Evolutionary conservation across 441 rosid genomes (phyloP), one percentile per base, ranked within the genome.

Genomic region (Populus hybrid): DNA sequence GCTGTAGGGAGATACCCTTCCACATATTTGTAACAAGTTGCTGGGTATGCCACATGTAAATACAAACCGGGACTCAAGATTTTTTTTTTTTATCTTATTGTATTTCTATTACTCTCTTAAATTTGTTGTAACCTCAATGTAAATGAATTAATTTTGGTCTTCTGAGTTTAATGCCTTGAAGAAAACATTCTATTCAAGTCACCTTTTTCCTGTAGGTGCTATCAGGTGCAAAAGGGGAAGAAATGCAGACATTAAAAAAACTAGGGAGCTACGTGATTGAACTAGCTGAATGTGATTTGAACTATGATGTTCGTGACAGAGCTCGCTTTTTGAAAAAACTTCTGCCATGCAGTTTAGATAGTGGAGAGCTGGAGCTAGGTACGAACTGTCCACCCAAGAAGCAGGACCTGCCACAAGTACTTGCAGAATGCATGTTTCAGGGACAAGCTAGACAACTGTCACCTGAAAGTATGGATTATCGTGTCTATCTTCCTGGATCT

Each of bases 401-500:
- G 69, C 85, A 84, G 69, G 85, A 79, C 67, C 80, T 84, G 69
- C 77, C 79, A 28, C 73, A 61, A 78, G 70, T 83, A 61, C 89
- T 93, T 79, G 81, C 85, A 63, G 89, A 94, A 83, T 81, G 80
- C 77, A 78, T 94, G 66, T 91, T 93, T 73, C 90, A 87, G 76
- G 86, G 82, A 81, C 85, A 90, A 84, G 73, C 80, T 81, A 88
- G 85, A 72, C 84, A 83, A 50, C 70, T 78, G 18, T 76, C 91
- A 79, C 76, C 79, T 61, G 88, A 81, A 80, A 84, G 88, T n/a
- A 66, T 83, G 59, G 87, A 84, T 73, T 76, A 84, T 79, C 95
- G 98, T 24, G 87, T 91, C 83, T 94, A 93, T 88, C 98, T 96
- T 73, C 99, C 98, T 79, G 98, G 98, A 75, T 93, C 98, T 75